Base-by-base conservation (phyloP, 1,284 basidiomycete species). In the Sporisorium iseilematis-ciliati region DNA sequence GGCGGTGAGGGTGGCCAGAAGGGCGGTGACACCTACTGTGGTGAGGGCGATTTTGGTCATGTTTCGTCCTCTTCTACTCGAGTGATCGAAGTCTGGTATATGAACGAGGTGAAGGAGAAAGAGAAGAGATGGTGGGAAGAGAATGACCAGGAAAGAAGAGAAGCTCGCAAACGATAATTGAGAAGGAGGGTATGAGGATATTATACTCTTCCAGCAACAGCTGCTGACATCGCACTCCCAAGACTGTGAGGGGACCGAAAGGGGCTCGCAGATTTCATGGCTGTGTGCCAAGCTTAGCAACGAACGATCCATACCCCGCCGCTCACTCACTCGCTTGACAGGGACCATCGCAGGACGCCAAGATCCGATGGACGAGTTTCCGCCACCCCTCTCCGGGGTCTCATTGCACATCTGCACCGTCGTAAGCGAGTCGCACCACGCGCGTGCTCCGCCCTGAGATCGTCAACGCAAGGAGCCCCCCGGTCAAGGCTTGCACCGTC, bases 31-130 rank as follows among this genome's bases (percentile, higher is more conserved):
- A 35, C 68, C 49, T 25, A 65, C 50, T 26, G 49, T 12, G n/a
- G 64, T 41, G 18, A 71, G 57, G 0, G 59, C n/a, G 55, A 65
- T 49, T 29, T 58, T 71, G 49, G 55, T 65, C 68, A 71, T 71
- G 52, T 26, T 72, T 21, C 20, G 20, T 23, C 16, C 43, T 14
- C 26, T 42, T 7, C n/a, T 38, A n/a, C 52, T 35, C 23, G 41
- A 29, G n/a, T 11, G 21, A 16, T 40, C 25, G 52, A 20, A 49
- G 12, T n/a, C n/a, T 46, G 46, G 40, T 33, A 18, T 55, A 38
- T 29, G 57, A 38, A 29, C 43, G 29, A 40, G 50, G 12, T 21
- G 38, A 7, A 26, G 41, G 25, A 25, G 26, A 29, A 23, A 8
- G 29, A 29, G 29, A 29, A 8, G 29, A 29, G 29, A 29, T 29